A percentile compares a stretch with the other conserved stretches of the same genome.
phyloP scores from a whole-genome alignment of 257 asterid species.

The Osmanthus fragrans region DNA sequence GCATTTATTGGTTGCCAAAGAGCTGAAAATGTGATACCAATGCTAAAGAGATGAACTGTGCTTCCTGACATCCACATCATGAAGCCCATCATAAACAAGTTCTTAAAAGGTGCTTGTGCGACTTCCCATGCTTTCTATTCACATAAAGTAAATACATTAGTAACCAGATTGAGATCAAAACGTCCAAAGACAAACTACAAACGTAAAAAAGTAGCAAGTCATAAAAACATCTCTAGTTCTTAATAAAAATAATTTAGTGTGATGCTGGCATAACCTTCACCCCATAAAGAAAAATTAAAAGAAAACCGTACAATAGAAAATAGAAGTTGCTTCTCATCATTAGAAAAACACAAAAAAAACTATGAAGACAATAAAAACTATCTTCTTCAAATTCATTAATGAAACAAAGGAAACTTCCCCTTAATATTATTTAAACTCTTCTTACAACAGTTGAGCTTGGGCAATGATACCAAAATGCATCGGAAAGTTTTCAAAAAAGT shows the following conservation, averaged over 20 bases:
- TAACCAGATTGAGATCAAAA: not conserved
- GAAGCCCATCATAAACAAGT: conserved; percentile 93
- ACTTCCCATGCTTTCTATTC: conserved; percentile 98
- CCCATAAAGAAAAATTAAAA: no score
- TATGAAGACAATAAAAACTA: no score
- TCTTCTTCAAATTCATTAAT: not conserved
- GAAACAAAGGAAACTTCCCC: not conserved
- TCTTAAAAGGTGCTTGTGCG: conserved; percentile 94
- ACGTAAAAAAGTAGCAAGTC: not conserved
- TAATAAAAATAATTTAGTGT: not conserved
- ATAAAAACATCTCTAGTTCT: not conserved
- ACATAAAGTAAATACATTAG: conserved; percentile 13
- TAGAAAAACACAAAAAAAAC: no score
- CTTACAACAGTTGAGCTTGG: not conserved
- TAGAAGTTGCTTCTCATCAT: no score
- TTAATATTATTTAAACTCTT: no score
- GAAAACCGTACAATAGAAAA: no score
- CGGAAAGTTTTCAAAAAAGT: not conserved
- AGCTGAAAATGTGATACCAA: conserved; percentile 95
- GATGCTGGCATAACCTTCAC: not conserved
- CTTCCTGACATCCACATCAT: conserved; percentile 99
- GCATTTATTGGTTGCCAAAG: conserved; percentile 95
- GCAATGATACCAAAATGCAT: not conserved
- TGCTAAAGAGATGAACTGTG: conserved; percentile 94
- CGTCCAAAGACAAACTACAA: not conserved